Conservation (phyloP, 768 basidiomycete species). For the Boletus eberwhitei region DNA sequence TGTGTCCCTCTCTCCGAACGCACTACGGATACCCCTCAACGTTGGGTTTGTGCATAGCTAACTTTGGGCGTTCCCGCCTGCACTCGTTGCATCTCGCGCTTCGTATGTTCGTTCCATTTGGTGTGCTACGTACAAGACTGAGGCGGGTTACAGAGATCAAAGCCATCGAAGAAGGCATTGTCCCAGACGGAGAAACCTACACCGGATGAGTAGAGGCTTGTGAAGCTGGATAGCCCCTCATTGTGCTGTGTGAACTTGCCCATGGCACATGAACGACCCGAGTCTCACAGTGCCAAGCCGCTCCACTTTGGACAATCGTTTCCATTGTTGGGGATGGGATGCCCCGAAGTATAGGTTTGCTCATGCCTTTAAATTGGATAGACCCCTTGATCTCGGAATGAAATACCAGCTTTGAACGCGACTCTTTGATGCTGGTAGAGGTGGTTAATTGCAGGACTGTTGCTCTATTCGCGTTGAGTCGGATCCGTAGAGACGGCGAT, state of each 20-base stretch:
- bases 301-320: neutral
- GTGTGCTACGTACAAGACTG: neutral
- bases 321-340: neutral
- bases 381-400: neutral
- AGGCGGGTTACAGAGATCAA: slow-evolving; percentile 25
- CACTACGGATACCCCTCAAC: neutral
- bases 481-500: neutral
- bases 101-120: slow-evolving; percentile 13
- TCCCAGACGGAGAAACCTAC: slow-evolving; percentile 13
- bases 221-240: neutral
- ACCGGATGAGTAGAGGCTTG: neutral
- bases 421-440: no score
- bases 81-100: slow-evolving; percentile 32
- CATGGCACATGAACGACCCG: neutral
- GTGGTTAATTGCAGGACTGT: no score
- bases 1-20: slow-evolving; percentile 1
- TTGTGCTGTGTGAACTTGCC: neutral
- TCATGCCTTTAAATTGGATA: neutral
- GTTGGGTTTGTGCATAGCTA: slow-evolving; percentile 11
- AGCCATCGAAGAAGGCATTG: slow-evolving; percentile 27
- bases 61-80: slow-evolving; percentile 20
- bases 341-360: no score
- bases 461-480: no score
- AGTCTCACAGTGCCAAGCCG: neutral
- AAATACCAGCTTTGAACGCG: neutral